These are phyloP conservation scores for Triglochin maritima DNA, from an alignment of 106 monocot genomes.

Conservation along the genomic window DNA sequence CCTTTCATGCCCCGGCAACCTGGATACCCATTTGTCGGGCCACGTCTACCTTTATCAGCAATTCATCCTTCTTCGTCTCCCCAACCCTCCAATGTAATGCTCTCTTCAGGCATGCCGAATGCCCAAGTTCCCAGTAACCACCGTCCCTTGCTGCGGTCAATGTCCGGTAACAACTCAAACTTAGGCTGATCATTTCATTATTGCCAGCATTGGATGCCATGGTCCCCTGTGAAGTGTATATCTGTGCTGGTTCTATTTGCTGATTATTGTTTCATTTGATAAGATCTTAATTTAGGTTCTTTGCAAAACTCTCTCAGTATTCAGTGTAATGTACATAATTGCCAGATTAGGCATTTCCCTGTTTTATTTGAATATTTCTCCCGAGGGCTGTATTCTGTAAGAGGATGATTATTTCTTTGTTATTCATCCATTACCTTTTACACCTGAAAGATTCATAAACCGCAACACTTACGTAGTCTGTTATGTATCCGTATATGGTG, in stretches of 20 bases:
- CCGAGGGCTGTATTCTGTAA: too few relatives aligned
- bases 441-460: too few relatives aligned
- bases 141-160: constrained; percentile 56
- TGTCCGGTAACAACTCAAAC: constrained; percentile 53
- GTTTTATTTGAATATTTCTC: too few relatives aligned
- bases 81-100: constrained; percentile 31
- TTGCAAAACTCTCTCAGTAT: too few relatives aligned
- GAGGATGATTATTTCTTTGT: too few relatives aligned
- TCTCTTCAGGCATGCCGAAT: constrained; percentile 33
- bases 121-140: constrained; percentile 32
- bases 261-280: background rate
- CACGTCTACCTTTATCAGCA: constrained; percentile 77
- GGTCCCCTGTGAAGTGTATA: background rate
- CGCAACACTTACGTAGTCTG: too few relatives aligned
- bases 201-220: background rate
- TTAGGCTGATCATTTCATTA: constrained; percentile 26
- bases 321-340: too few relatives aligned
- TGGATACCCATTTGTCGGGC: constrained; percentile 61
- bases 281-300: too few relatives aligned
- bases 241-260: background rate
- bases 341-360: too few relatives aligned
- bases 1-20: constrained; percentile 52
- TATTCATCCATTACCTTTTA: too few relatives aligned
- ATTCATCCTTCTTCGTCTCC: constrained; percentile 59
- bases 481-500: too few relatives aligned